phyloP scores from a whole-genome alignment of 805 yeast genomes.

The Kodamaea laetipori region DNA sequence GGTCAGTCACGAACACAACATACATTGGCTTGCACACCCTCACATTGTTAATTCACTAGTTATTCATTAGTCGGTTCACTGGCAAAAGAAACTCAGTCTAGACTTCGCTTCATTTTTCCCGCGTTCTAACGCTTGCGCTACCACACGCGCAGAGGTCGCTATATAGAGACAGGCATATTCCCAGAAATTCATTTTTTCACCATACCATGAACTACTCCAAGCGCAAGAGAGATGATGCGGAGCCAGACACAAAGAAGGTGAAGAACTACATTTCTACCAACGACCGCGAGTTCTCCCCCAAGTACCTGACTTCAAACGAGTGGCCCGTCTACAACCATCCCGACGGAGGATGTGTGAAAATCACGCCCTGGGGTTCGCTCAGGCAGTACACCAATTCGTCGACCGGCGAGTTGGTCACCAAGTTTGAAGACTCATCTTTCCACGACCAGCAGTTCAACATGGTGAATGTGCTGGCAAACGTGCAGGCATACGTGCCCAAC shows the following conservation, averaged over 20 bases:
- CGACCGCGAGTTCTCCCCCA: slow-evolving; percentile 19
- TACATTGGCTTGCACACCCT: too few species aligned
- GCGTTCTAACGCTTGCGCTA: slow-evolving; percentile 6
- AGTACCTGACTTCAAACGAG: slow-evolving; percentile 32
- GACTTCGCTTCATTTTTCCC: neutral
- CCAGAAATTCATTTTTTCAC: slow-evolving; percentile 6
- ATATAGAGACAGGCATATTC: slow-evolving; percentile 12
- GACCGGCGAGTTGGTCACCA: slow-evolving; percentile 48
- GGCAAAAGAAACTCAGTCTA: neutral
- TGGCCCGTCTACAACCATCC: slow-evolving; percentile 63
- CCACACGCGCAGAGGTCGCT: slow-evolving; percentile 7
- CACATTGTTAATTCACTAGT: too few species aligned
- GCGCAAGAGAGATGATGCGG: slow-evolving; percentile 27
- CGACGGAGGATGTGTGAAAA: slow-evolving; percentile 61
- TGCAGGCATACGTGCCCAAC: slow-evolving; percentile 5
- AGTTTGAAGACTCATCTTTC: slow-evolving; percentile 47
- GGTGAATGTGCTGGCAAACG: neutral
- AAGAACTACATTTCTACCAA: slow-evolving; percentile 20
- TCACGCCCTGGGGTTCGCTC: slow-evolving; percentile 65
- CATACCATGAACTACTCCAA: slow-evolving; percentile 16
- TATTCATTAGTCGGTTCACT: too few species aligned
- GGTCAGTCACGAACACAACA: too few species aligned
- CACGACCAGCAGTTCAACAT: slow-evolving; percentile 22
- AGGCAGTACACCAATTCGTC: slow-evolving; percentile 45
- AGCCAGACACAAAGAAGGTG: slow-evolving; percentile 24